Percentiles rank a stretch among this genome's conserved stretches.
Evolutionary conservation across 2,329 filamentous ascomycete species (phyloP).

Genomic region (Hymenoscyphus repandus): DNA sequence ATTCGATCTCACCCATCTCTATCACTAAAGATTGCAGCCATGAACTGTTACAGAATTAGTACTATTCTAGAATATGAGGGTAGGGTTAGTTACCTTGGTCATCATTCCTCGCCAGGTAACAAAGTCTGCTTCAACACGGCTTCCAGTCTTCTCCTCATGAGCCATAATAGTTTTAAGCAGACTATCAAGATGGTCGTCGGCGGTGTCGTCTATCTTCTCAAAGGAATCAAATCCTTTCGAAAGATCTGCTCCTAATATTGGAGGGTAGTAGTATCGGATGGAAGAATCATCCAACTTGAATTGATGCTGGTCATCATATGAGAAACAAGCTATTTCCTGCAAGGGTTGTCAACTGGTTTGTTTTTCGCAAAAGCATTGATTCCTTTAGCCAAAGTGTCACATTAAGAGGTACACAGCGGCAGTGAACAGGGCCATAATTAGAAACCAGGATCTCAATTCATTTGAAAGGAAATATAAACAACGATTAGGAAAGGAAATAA

Average conservation of each 20-base stretch:
- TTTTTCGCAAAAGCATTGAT: background rate
- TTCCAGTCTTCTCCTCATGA: constrained; percentile 63
- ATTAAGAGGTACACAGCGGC: too few relatives aligned
- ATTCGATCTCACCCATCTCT: constrained; percentile 60
- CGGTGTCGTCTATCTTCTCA: constrained; percentile 71
- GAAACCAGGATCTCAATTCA: too few relatives aligned
- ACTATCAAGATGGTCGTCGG: constrained; percentile 84
- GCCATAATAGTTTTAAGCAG: constrained; percentile 70
- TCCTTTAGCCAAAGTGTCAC: too few relatives aligned
- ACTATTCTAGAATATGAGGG: background rate
- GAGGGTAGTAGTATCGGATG: constrained; percentile 83
- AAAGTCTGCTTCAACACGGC: constrained; percentile 68
- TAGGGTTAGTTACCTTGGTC: constrained; percentile 65
- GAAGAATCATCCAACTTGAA: constrained; percentile 75
- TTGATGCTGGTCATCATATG: constrained; percentile 78
- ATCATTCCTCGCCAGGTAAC: constrained; percentile 98
- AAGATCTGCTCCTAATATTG: constrained; percentile 64
- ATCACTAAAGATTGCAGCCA: constrained; percentile 77
- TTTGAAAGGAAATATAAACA: too few relatives aligned
- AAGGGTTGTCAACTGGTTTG: background rate
- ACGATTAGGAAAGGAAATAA: too few relatives aligned
- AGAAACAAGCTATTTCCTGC: constrained; percentile 88
- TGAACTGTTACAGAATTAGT: constrained; percentile 54
- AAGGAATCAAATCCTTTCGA: constrained; percentile 79
- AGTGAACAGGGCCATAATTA: too few relatives aligned